Conservation (phyloP, 441 rosid genomes). For the Gossypium trilobum region DNA sequence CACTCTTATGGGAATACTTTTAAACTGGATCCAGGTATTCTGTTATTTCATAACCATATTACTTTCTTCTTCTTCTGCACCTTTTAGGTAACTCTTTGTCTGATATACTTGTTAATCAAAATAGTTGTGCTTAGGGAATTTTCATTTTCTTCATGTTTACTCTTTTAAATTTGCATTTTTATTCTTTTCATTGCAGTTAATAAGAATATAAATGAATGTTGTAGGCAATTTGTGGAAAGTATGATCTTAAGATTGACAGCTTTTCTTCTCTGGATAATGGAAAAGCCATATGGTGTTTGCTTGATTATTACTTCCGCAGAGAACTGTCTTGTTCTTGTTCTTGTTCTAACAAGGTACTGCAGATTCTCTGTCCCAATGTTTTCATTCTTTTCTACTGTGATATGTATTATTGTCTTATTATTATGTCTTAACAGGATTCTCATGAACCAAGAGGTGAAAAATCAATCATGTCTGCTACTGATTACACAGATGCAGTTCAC, state of each 20-base stretch:
- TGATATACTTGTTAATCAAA: neutral
- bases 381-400: slow-evolving; percentile 15
- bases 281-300: slow-evolving; percentile 90
- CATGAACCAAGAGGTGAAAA: slow-evolving; percentile 37
- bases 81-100: neutral
- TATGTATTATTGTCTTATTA: slow-evolving; percentile 10
- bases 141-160: neutral
- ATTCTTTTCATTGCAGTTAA: neutral
- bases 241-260: slow-evolving; percentile 43
- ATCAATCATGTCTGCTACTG: slow-evolving; percentile 56
- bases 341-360: slow-evolving; percentile 31
- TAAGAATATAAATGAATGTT: slow-evolving; percentile 13
- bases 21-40: slow-evolving; percentile 81
- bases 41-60: neutral
- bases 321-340: slow-evolving; percentile 59
- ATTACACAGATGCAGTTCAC: slow-evolving; percentile 76
- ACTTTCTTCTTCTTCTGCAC: neutral
- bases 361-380: neutral
- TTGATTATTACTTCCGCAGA: slow-evolving; percentile 79
- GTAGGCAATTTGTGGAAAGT: slow-evolving; percentile 60
- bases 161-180: neutral
- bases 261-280: slow-evolving; percentile 69
- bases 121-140: neutral
- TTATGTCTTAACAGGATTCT: slow-evolving; percentile 36
- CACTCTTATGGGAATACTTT: slow-evolving; percentile 53